Evolutionary conservation across 106 monocot genomes (phyloP).

Genomic region (Acorus calamus): DNA sequence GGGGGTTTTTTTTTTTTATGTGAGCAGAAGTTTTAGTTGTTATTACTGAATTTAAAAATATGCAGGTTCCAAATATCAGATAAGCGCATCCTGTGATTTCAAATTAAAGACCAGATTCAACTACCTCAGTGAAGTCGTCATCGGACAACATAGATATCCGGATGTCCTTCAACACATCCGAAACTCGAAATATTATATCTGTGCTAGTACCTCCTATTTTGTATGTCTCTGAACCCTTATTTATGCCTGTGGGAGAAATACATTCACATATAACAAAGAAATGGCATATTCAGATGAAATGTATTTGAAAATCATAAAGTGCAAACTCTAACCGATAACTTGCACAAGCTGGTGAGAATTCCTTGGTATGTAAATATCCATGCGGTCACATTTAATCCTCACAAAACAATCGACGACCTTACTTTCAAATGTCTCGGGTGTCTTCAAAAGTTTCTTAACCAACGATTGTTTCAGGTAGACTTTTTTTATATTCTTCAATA

Average conservation of each 20-base stretch:
- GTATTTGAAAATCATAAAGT: no score
- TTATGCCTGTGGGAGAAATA: constrained; percentile 31
- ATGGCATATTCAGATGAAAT: no score
- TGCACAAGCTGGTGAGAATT: constrained; percentile 50
- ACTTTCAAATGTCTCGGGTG: constrained; percentile 46
- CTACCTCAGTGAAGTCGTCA: constrained; percentile 82
- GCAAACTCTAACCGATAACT: constrained; percentile 41
- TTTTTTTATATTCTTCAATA: constrained; percentile 53
- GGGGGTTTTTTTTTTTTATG: no score
- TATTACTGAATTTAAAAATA: background rate
- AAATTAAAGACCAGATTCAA: background rate
- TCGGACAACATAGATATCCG: constrained; percentile 63
- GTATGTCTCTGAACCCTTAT: constrained; percentile 32
- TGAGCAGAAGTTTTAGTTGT: no score
- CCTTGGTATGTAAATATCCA: constrained; percentile 25
- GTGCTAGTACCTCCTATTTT: constrained; percentile 42
- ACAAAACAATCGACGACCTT: constrained; percentile 84
- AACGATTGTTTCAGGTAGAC: constrained; percentile 62
- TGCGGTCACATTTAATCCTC: constrained; percentile 58
- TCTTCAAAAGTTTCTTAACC: constrained; percentile 41
- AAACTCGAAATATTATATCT: constrained; percentile 45
- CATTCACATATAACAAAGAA: no score
- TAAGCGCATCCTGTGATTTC: background rate
- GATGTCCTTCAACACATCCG: constrained; percentile 48
- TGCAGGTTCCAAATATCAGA: no score